phyloP scores from a whole-genome alignment of 495 filamentous ascomycete species.

The Antarctomyces pellizariae region DNA sequence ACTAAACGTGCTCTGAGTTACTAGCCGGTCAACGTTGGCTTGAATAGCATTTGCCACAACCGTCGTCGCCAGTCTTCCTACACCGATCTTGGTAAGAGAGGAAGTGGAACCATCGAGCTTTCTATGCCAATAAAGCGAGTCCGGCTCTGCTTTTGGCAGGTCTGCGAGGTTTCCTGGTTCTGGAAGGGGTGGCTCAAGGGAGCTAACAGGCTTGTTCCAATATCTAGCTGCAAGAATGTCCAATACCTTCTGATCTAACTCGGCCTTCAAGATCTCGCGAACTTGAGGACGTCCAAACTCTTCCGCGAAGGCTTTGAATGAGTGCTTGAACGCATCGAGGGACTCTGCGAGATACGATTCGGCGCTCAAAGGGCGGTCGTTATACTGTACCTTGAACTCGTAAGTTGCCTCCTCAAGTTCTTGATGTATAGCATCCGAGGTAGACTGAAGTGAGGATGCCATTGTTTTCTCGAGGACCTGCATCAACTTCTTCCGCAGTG shows the following conservation, averaged over 20 bases:
- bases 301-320: slow-evolving; percentile 81
- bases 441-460: slow-evolving; percentile 69
- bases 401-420: slow-evolving; percentile 95
- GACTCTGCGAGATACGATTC: slow-evolving; percentile 92
- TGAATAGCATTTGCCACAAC: slow-evolving; percentile 79
- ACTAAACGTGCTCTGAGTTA: slow-evolving; percentile 58
- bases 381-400: slow-evolving; percentile 99
- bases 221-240: slow-evolving; percentile 88
- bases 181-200: slow-evolving; percentile 32
- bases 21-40: slow-evolving; percentile 54
- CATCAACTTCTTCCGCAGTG: slow-evolving; percentile 86
- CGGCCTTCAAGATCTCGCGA: slow-evolving; percentile 67
- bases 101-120: slow-evolving; percentile 86
- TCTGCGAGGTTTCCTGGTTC: slow-evolving; percentile 53
- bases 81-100: slow-evolving; percentile 74
- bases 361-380: slow-evolving; percentile 79
- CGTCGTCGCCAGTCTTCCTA: slow-evolving; percentile 76
- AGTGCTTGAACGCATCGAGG: slow-evolving; percentile 91
- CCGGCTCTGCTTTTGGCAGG: slow-evolving; percentile 59
- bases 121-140: slow-evolving; percentile 75
- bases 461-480: slow-evolving; percentile 91
- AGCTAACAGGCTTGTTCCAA: slow-evolving; percentile 90
- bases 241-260: slow-evolving; percentile 84
- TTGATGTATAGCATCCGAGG: slow-evolving; percentile 75
- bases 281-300: slow-evolving; percentile 78